Percentiles rank a stretch among this genome's conserved stretches.
These are phyloP conservation scores for Candida quercuum DNA, from an alignment of 805 yeast species.

Conservation along the genomic window DNA sequence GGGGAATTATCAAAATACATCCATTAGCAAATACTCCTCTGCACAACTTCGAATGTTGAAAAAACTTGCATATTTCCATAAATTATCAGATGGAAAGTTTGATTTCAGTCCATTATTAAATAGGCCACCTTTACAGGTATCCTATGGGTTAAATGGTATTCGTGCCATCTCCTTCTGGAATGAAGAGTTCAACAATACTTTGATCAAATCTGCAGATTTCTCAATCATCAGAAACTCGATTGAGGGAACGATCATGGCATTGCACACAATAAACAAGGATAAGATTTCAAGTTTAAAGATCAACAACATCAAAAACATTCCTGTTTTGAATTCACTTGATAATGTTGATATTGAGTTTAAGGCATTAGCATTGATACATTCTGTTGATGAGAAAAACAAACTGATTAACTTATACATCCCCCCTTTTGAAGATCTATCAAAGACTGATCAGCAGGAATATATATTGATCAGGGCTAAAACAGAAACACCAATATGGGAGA, in stretches of 20 bases:
- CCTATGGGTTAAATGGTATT: conserved; percentile 34
- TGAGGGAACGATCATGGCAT: conserved; percentile 31
- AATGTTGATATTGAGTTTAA: conserved; percentile 27
- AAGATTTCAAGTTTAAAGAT: no score
- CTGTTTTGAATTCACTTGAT: conserved; percentile 6
- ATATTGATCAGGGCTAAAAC: conserved; percentile 58
- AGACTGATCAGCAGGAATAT: conserved; percentile 18
- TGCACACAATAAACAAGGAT: conserved; percentile 22
- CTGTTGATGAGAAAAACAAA: conserved; percentile 38
- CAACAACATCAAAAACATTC: no score
- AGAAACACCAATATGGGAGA: conserved; percentile 57
- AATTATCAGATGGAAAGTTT: conserved; percentile 19
- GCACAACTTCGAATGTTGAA: conserved; percentile 48
- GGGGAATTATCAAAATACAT: conserved; percentile 30
- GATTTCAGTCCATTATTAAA: conserved; percentile 39
- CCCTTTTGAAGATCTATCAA: conserved; percentile 10
- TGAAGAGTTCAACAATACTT: conserved; percentile 8
- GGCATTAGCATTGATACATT: conserved; percentile 63
- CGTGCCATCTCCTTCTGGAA: conserved; percentile 31
- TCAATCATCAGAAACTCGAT: conserved; percentile 24
- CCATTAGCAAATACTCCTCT: conserved; percentile 37
- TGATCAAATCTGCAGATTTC: neutral
- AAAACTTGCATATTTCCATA: conserved; percentile 51
- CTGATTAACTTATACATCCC: conserved; percentile 58
- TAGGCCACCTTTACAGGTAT: conserved; percentile 35